Base-by-base conservation (phyloP, 2,329 filamentous ascomycete species). In the Cytospora leucostoma region DNA sequence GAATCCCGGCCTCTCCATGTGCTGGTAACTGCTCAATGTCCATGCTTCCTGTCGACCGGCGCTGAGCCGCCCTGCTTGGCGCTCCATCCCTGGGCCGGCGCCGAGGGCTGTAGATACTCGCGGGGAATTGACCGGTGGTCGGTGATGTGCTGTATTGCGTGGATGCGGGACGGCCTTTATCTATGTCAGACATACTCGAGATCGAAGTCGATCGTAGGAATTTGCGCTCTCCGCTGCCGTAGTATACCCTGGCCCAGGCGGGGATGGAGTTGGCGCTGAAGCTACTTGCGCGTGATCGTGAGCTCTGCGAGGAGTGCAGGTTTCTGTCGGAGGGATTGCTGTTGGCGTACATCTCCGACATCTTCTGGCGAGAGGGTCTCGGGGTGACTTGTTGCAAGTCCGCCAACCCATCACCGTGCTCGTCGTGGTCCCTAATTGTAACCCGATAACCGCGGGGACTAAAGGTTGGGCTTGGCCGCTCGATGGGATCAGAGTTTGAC, bases 221-320 rank as follows among this genome's bases (percentile, higher is more conserved):
- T 54, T 76, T 82, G 65, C 79, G 81, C 73, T 84, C 87, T 57
- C 88, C 87, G 59, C 85, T 87, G 40, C 86, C 85, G 72, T 93
- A 93, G 74, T 92, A 93, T 17, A 91, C 77, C 68, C 81, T 86
- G 49, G 84, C 84, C 84, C 84, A 87, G 10, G 78, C 71, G 13
- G 84, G 84, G 50, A 87, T 76, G 2, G 77, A 72, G 27, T 75
- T 70, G 15, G 76, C 73, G 52, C 84, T 70, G 27, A 61, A 38
- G 68, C 80, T 84, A 67, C 77, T 78, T 34, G 76, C 71, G 35
- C 78, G 77, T 17, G 81, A 82, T 68, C 82, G 69, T 27, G 69
- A 68, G 67, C 73, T 85, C 4, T 73, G 73, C 11, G 79, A 81
- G 2, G 84, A 86, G 65, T 82, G 79, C 21, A 85, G 71, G 65